Conservation (phyloP, 805 yeast species). For the Jamesozyma hellenica region DNA sequence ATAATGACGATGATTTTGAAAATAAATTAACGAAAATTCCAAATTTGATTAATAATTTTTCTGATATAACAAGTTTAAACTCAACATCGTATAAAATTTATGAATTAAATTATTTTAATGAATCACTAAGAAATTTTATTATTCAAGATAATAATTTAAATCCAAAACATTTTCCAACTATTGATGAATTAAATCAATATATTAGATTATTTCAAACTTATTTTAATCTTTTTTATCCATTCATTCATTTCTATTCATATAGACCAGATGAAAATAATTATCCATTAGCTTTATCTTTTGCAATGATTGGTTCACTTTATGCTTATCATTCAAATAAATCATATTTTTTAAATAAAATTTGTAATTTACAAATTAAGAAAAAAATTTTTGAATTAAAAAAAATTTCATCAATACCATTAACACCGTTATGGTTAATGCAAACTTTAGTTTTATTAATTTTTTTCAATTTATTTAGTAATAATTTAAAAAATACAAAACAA, state of each 20-base stretch:
- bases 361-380: conserved; percentile 56
- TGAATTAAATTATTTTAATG: conserved; percentile 44
- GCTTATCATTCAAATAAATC: conserved; percentile 74
- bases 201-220: conserved; percentile 61
- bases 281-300: conserved; percentile 69
- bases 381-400: conserved; percentile 37
- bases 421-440: conserved; percentile 67
- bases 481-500: conserved; percentile 56
- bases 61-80: background rate
- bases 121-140: conserved; percentile 44
- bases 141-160: conserved; percentile 43
- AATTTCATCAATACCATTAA: conserved; percentile 7
- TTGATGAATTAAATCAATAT: conserved; percentile 68
- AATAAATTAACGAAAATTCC: background rate
- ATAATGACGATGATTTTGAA: too few species aligned
- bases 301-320: conserved; percentile 82
- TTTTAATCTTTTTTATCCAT: conserved; percentile 74
- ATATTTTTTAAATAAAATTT: conserved; percentile 54
- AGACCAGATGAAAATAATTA: conserved; percentile 37
- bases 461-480: conserved; percentile 70
- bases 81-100: background rate
- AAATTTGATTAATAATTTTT: background rate
- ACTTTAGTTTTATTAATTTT: conserved; percentile 71
- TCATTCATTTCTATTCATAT: conserved; percentile 62
- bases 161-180: conserved; percentile 57